Evolutionary conservation across 73 alveolate species (phyloP), one percentile per base, ranked within the genome.

Genomic region (Blepharisma japonicum): DNA sequence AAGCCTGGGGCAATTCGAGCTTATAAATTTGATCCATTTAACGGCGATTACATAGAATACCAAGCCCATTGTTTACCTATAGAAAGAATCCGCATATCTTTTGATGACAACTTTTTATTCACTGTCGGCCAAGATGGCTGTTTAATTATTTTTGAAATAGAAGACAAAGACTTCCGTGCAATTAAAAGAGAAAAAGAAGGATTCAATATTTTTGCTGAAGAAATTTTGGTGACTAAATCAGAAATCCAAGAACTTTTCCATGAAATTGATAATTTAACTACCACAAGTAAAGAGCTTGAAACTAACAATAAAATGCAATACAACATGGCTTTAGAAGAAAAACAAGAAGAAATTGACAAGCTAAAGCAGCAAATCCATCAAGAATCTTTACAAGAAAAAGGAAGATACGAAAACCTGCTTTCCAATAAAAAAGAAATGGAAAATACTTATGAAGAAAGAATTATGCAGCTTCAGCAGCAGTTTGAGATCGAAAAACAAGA

Each of bases 11-110:
- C 92, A 45, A 67, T 85, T 0, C 56, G 92, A 47, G 68, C 82
- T 61, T 85, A 81, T 45, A 85, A 81, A 42, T 81, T 80, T 80
- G 14, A 14, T 25, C 92, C 92, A 3, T 77, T 81, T 53, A 74
- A 71, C 47, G 89, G 92, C 18, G 71, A 83, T 25, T 80, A 70
- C 81, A 66, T 49, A 55, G 97, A 91, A 47, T 82, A 87, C 66
- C 79, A 95, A 83, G 96, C 98, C 8, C 99, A 95, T 79, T 85
- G 94, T 11, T 93, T 91, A 8, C 98, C 98, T 8, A 83, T 92
- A 27, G 95, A 91, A 45, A 90, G 98, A 67, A 87, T 95, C 55
- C 90, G 96, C 81, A 82, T 95, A 20, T 77, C 96, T 27, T 93
- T 91, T 71, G 99, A 95, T 83, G 98, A 94, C 83, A 46, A 78